Percentiles rank a stretch among this genome's conserved stretches.
Conservation (phyloP, 352 stramenopile species). For the Globisporangium barbulae region DNA sequence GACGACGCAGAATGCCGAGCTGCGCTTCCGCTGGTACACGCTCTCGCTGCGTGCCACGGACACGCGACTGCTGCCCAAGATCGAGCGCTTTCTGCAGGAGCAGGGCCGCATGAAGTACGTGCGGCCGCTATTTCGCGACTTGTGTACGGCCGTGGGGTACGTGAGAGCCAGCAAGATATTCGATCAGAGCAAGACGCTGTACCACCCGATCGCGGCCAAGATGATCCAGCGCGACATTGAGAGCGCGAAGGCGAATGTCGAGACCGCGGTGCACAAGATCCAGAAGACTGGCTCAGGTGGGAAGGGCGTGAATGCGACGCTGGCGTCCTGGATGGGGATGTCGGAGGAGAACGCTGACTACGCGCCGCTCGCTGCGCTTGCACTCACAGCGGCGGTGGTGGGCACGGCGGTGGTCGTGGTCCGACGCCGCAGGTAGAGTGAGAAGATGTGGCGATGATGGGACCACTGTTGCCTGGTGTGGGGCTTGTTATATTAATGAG, state of each 20-base stretch:
- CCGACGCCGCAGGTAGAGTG: not conserved
- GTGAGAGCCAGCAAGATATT: slow-evolving; percentile 32
- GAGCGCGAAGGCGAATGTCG: too few relatives aligned
- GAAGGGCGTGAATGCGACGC: not conserved
- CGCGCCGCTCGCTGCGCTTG: not conserved
- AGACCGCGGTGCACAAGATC: too few relatives aligned
- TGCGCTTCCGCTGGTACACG: slow-evolving; percentile 72
- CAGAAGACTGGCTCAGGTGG: not conserved
- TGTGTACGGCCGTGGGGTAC: slow-evolving; percentile 37
- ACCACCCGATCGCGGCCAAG: slow-evolving; percentile 70
- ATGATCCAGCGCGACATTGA: slow-evolving; percentile 61
- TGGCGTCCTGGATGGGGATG: slow-evolving; percentile 5
- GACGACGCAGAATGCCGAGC: slow-evolving; percentile 58
- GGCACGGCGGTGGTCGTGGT: not conserved
- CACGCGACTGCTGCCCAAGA: slow-evolving; percentile 35
- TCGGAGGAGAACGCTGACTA: not conserved
- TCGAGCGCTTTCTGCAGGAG: slow-evolving; percentile 44
- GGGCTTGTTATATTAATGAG: not conserved
- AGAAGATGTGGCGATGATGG: not conserved
- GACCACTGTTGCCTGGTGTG: not conserved
- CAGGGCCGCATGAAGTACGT: slow-evolving; percentile 80
- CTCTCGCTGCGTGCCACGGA: slow-evolving; percentile 50
- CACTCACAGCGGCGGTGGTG: not conserved
- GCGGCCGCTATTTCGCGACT: slow-evolving; percentile 58
- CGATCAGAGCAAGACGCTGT: slow-evolving; percentile 49